phyloP scores from a whole-genome alignment of 306 rosid species.

The Oxytropis ochrocephala region DNA sequence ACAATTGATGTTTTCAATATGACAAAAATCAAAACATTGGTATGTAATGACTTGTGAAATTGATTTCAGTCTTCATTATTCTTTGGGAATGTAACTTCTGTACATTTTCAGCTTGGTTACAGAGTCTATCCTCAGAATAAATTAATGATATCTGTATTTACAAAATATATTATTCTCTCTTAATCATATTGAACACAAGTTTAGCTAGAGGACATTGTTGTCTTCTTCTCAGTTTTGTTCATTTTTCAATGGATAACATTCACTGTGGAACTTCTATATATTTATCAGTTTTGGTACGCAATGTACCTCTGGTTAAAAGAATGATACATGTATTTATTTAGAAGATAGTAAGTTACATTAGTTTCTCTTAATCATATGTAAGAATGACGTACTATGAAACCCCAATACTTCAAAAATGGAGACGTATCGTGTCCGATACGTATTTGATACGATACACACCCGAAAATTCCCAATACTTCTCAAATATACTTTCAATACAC shows the following conservation, averaged over 20 bases:
- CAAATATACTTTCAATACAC: no score
- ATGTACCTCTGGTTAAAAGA: not conserved
- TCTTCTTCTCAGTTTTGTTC: not conserved
- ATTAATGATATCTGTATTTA: not conserved
- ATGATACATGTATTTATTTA: not conserved
- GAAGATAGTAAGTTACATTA: not conserved
- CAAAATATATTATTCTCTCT: not conserved
- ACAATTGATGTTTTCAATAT: not conserved
- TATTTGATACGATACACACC: no score
- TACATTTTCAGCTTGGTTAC: not conserved
- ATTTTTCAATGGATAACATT: not conserved
- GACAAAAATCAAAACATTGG: not conserved
- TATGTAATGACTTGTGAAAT: conserved; percentile 12
- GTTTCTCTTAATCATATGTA: not conserved
- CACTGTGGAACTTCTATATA: not conserved
- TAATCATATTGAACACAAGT: not conserved
- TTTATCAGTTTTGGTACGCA: not conserved
- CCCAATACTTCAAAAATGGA: no score
- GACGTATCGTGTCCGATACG: no score
- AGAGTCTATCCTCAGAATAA: not conserved
- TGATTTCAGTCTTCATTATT: not conserved
- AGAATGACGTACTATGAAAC: not conserved
- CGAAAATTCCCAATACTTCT: no score
- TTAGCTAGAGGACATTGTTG: not conserved
- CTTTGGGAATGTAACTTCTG: not conserved